Base-by-base conservation (phyloP, 495 filamentous ascomycete genomes). In the Penicillium lividum region DNA sequence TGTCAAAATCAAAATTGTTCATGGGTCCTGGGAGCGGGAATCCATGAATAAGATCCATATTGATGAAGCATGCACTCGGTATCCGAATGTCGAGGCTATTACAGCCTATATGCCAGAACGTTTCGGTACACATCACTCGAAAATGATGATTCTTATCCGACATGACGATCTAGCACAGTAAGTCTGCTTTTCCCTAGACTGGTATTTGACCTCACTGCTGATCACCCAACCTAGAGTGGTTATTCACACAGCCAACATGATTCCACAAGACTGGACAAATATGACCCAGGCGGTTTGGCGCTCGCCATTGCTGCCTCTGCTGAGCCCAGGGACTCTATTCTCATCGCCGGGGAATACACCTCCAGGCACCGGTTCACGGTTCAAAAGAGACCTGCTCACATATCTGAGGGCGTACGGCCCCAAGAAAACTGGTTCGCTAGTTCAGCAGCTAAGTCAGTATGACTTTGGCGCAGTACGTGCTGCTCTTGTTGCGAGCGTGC, bases 241-340 rank as follows among this genome's bases (percentile, higher is more conserved):
- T 16, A 93, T 96, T 40, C 90, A 94, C 59, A 97, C 93, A 0
- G 91, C 91, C 10, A 96, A 97, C 61, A 89, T 96, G 84, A 92
- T 96, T 44, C 68, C 77, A 25, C 80, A 84, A 47, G 93, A 97
- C 73, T 97, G 93, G 92, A 78, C 74, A 7, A 92, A 93, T 62
- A 89, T 96, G 90, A 86, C 84, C 0, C 91, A 97, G 66, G 92
- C 86, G 2, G 83, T 87, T 22, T 97, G 92, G 92, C 78, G 75
- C 30, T 93, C 91, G 7, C 92, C 91, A 18, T 69, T 86, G 0
- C 84, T 96, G 7, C 89, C 89, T 28, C 51, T 82, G 8, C 48
- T 52, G 42, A 60, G 63, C 28, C 47, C 31, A 38, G 42, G n/a
- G 9, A 15, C 49, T 10, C 46, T 34, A 11, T 11, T 59, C 9